A percentile compares a stretch with the other conserved stretches of the same genome.
Conservation (phyloP, 768 basidiomycete genomes). For the Psilocybe azurescens region DNA sequence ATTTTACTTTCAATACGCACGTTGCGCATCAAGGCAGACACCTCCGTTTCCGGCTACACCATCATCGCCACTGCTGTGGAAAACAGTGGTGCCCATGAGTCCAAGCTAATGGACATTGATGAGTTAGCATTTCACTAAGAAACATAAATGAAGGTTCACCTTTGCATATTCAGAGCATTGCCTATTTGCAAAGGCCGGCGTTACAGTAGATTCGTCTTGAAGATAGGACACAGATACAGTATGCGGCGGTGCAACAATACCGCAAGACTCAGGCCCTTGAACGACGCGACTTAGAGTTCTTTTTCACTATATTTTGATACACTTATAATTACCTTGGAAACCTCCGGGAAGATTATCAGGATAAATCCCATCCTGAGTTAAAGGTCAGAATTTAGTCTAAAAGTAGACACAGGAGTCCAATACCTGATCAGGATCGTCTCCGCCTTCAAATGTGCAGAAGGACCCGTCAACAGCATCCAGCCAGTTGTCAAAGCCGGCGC, state of each 20-base stretch:
- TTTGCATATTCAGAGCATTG: constrained; percentile 55
- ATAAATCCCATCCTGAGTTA: constrained; percentile 35
- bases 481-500: constrained; percentile 53
- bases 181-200: constrained; percentile 43
- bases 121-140: background rate
- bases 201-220: constrained; percentile 47
- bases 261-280: constrained; percentile 41
- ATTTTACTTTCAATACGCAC: constrained; percentile 24
- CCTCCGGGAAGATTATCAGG: constrained; percentile 35
- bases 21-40: constrained; percentile 48
- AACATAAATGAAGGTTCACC: constrained; percentile 14
- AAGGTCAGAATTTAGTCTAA: background rate
- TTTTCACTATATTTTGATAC: background rate
- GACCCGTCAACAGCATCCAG: constrained; percentile 51
- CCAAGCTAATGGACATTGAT: constrained; percentile 45
- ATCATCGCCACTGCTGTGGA: constrained; percentile 64
- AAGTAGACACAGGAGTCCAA: background rate
- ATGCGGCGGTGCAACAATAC: constrained; percentile 44
- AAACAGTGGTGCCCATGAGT: constrained; percentile 60
- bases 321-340: constrained; percentile 30
- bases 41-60: constrained; percentile 51
- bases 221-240: constrained; percentile 49
- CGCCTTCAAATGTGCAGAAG: constrained; percentile 52
- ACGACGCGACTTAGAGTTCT: background rate
- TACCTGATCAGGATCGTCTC: constrained; percentile 44